These are phyloP conservation scores for Solanum clarkiae DNA, from an alignment of 257 asterid species.

Conservation along the genomic window DNA sequence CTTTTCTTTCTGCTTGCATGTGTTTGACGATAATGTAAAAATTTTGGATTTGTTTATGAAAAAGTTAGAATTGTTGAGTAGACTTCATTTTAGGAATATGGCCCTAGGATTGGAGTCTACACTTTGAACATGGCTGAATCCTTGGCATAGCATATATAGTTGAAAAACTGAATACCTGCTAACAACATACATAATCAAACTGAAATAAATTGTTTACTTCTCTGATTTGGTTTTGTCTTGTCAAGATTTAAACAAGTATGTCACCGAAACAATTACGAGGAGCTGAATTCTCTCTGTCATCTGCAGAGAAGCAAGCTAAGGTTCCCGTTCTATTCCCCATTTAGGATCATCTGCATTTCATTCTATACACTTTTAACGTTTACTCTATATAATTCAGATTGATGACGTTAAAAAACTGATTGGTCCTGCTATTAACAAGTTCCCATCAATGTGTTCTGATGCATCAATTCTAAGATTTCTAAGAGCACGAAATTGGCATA, in stretches of 20 bases:
- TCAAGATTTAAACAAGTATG: conserved; percentile 11
- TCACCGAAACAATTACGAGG: conserved; percentile 13
- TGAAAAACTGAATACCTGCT: no score
- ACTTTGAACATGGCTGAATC: no score
- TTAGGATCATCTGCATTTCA: not conserved
- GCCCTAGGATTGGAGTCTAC: no score
- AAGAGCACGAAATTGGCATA: conserved; percentile 47
- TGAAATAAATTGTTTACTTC: no score
- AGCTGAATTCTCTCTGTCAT: conserved; percentile 8
- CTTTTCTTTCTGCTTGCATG: not conserved
- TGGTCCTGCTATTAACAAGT: conserved; percentile 29
- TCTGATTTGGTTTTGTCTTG: not conserved
- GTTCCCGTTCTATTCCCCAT: not conserved
- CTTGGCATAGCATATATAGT: no score
- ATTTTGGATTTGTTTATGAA: not conserved
- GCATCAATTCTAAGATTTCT: conserved; percentile 41
- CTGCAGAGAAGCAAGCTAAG: conserved; percentile 34
- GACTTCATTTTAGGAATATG: no score
- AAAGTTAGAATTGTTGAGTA: not conserved
- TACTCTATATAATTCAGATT: conserved; percentile 16
- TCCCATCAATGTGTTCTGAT: conserved; percentile 28
- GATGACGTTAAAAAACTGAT: conserved; percentile 26
- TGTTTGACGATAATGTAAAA: not conserved
- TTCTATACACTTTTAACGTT: not conserved
- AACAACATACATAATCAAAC: no score